phyloP scores from a whole-genome alignment of 148 eudicot species.

The Rhododendron simsii region DNA sequence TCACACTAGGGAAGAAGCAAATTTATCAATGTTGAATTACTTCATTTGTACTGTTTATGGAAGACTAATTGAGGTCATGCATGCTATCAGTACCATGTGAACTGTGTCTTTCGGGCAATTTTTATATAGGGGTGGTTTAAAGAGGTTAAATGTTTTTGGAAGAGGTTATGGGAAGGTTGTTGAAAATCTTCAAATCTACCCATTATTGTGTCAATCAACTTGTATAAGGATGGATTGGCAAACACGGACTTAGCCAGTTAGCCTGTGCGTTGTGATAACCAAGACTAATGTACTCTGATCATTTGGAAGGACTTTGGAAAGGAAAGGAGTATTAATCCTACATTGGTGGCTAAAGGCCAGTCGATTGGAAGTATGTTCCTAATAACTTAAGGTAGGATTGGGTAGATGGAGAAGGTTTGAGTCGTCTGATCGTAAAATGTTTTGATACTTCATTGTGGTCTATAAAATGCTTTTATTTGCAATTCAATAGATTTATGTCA shows the following conservation, averaged over 20 bases:
- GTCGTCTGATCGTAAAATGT: not conserved
- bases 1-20: not conserved
- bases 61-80: not conserved
- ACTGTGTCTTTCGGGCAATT: too few relatives aligned
- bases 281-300: not conserved
- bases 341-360: not conserved
- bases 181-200: not conserved
- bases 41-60: not conserved
- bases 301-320: not conserved
- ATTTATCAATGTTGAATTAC: not conserved
- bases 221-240: not conserved
- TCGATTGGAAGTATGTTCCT: not conserved
- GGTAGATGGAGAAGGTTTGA: not conserved
- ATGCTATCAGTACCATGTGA: not conserved
- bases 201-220: not conserved
- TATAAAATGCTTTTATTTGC: not conserved
- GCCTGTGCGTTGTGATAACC: not conserved
- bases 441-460: not conserved
- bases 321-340: not conserved
- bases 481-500: not conserved
- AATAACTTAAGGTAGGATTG: not conserved
- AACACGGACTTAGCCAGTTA: not conserved
- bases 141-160: not conserved
- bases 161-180: not conserved
- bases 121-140: not conserved